phyloP scores from a whole-genome alignment of 2,329 filamentous ascomycete species.

The Ceratocystis papillata region DNA sequence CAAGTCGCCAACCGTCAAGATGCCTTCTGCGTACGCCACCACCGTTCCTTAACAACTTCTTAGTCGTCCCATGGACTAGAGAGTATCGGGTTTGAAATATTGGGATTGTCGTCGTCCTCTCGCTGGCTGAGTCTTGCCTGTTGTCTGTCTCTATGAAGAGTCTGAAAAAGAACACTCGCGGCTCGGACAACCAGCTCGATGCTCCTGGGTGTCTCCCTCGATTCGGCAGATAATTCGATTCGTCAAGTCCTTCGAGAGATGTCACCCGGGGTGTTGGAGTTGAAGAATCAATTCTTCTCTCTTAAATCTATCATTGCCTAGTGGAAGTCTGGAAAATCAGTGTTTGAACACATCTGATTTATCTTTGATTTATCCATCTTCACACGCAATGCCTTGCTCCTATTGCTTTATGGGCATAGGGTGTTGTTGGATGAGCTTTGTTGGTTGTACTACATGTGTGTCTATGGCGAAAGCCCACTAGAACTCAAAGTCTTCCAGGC shows the following conservation, averaged over 20 bases:
- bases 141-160: conserved; percentile 19
- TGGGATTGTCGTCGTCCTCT: conserved; percentile 77
- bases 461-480: conserved; percentile 23
- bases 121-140: conserved; percentile 43
- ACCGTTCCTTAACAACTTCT: conserved; percentile 28
- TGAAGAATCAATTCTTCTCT: conserved; percentile 60
- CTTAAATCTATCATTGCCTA: conserved; percentile 61
- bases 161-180: conserved; percentile 5
- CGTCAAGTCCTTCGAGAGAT: conserved; percentile 44
- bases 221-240: conserved; percentile 37
- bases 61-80: conserved; percentile 24
- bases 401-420: conserved; percentile 37
- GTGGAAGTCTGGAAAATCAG: conserved; percentile 5
- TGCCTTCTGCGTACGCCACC: conserved; percentile 47
- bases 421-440: conserved; percentile 65
- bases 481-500: conserved; percentile 27
- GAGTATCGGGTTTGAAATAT: conserved; percentile 16
- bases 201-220: conserved; percentile 54
- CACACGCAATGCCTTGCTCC: conserved; percentile 33
- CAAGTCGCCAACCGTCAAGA: conserved; percentile 30
- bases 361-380: not conserved
- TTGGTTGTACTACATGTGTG: conserved; percentile 2
- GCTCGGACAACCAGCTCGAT: conserved; percentile 60
- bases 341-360: conserved; percentile 15
- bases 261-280: conserved; percentile 63